These are phyloP conservation scores for Rhodotorula taiwanensis DNA, from an alignment of 768 basidiomycete species.

Conservation along the genomic window DNA sequence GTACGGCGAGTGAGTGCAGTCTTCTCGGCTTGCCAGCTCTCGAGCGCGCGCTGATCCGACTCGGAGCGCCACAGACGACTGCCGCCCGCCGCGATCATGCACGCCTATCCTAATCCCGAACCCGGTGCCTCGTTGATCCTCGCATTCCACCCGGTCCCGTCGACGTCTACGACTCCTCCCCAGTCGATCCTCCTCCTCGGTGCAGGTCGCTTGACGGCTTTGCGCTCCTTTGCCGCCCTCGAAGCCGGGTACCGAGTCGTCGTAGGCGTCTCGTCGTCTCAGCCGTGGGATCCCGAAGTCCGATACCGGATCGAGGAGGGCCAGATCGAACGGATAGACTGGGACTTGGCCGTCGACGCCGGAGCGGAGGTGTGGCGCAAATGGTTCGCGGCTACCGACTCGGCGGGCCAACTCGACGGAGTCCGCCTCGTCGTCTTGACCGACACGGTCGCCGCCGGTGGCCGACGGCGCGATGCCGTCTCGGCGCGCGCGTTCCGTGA, in stretches of 20 bases:
- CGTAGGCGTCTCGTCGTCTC: conserved; percentile 6
- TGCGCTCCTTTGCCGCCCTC: conserved; percentile 57
- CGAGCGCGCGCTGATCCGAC: too few relatives aligned
- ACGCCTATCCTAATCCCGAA: conserved; percentile 42
- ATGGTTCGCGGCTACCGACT: conserved; percentile 14
- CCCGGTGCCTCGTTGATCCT: conserved; percentile 69
- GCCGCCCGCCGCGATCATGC: too few relatives aligned
- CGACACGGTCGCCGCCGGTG: conserved; percentile 55
- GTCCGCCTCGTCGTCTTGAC: conserved; percentile 63
- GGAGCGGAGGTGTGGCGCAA: conserved; percentile 9
- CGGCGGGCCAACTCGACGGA: not conserved
- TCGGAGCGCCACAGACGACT: too few relatives aligned
- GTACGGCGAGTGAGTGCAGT: too few relatives aligned
- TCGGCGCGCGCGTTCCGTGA: conserved; percentile 55
- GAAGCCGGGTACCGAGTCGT: conserved; percentile 38
- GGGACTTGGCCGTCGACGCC: not conserved
- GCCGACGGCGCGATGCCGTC: conserved; percentile 46
- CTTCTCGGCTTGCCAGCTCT: too few relatives aligned
- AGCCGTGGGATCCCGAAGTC: conserved; percentile 46
- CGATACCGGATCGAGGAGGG: conserved; percentile 56
- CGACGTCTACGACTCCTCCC: conserved; percentile 43
- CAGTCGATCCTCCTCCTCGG: conserved; percentile 61
- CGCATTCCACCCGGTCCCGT: conserved; percentile 58
- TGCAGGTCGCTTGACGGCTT: conserved; percentile 68
- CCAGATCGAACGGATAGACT: conserved; percentile 58